Evolutionary conservation across 192 early-diverging fungal species (phyloP), one percentile per base, ranked within the genome.

Genomic region (Umbelopsis ramanniana): DNA sequence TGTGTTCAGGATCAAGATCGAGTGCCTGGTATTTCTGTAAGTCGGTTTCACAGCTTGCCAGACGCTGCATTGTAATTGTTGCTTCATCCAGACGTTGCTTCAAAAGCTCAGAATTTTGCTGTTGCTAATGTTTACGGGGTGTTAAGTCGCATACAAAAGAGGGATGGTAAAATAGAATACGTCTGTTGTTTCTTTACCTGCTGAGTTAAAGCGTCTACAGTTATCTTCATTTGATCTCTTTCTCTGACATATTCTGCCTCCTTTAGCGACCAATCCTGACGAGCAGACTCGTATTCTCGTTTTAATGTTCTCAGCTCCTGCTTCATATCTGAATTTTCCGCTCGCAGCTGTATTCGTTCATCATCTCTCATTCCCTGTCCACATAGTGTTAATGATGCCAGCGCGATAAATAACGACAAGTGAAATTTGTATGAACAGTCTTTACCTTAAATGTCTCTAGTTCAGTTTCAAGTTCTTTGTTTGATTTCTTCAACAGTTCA

Each of bases 11-110:
- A 48, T 60, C 37, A 6, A 73, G 24, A 8, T 73, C 26, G 33
- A 45, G 22, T 4, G 23, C 2, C 19, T 47, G 54, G 37, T 66
- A 66, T 54, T 8, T 73, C 48, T 73, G 45, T 8, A 73, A n/a
- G 23, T 68, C 10, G 14, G 11, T 12, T 24, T 74, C 53, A 22
- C 66, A 74, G 0, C n/a, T 29, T 29, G 46, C 33, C 17, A 72
- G 17, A 2, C 21, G 14, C 6, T 43, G 17, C 33, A 54, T 55
- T 6, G 50, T 38, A n/a, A n/a, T 9, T 2, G 66, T 67, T 21
- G 67, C 40, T 11, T 67, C 35, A 14, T 68, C 37, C n/a, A 67
- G 33, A 43, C 43, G 46, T 37, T 10, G 12, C 17, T 47, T 45
- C 9, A 68, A 46, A 17, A 48, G 43, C 4, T 46, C 23, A 5